A percentile compares a stretch with the other conserved stretches of the same genome.
Evolutionary conservation across 1,139 yeast species (phyloP).

Genomic region (Taphrina pruni): DNA sequence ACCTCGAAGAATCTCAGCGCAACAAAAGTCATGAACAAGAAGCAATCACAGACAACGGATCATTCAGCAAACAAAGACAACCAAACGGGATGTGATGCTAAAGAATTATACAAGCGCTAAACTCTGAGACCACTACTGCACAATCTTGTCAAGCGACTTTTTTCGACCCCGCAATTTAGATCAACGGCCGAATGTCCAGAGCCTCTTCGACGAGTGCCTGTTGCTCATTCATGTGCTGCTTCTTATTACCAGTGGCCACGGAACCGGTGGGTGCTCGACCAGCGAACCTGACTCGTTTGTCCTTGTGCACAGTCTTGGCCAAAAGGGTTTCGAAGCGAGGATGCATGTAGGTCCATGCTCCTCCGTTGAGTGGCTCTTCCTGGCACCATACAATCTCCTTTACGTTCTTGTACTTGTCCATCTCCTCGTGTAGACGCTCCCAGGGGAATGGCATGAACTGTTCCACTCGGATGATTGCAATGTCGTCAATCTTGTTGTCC

Average conservation of each 20-base stretch:
- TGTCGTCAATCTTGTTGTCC: conserved; percentile 71
- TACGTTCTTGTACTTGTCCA: conserved; percentile 78
- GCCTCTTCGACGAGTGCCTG: conserved; percentile 82
- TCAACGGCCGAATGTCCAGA: conserved; percentile 52
- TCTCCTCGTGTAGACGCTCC: conserved; percentile 85
- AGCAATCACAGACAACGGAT: neutral
- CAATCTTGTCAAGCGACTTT: neutral
- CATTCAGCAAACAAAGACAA: neutral
- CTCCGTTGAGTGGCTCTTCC: conserved; percentile 99
- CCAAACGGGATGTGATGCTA: neutral
- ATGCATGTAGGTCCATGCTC: conserved; percentile 76
- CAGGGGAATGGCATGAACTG: conserved; percentile 99
- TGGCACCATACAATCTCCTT: conserved; percentile 96
- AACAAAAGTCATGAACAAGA: neutral
- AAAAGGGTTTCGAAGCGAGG: conserved; percentile 83
- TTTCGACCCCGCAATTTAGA: neutral
- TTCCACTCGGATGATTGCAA: conserved; percentile 89
- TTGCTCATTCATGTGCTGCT: conserved; percentile 87
- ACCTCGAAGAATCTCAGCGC: too few relatives aligned
- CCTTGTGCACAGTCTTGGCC: conserved; percentile 73
- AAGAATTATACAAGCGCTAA: conserved; percentile 3
- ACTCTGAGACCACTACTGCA: neutral
- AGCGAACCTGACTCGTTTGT: conserved; percentile 73
- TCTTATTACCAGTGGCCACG: conserved; percentile 96
- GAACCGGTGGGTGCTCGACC: conserved; percentile 99